Conservation (phyloP, 2,329 filamentous ascomycete genomes). For the Fragosphaeria purpurea region DNA sequence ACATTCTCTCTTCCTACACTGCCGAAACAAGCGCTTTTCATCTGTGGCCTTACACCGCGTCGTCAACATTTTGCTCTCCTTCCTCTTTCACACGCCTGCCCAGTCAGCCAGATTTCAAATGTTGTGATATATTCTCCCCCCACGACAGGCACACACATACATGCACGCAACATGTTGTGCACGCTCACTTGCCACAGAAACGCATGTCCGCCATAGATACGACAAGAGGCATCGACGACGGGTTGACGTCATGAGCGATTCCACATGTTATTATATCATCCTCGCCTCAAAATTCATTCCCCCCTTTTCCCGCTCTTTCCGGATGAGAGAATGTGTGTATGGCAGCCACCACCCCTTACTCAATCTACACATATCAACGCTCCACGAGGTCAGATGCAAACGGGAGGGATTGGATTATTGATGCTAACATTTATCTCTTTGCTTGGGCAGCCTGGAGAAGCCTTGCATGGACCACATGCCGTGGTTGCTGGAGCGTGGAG, state of each 20-base stretch:
- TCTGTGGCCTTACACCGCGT: neutral
- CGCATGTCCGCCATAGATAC: no score
- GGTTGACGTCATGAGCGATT: neutral
- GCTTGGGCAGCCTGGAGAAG: slow-evolving; percentile 63
- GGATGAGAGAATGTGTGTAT: neutral
- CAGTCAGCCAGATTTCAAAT: slow-evolving; percentile 26
- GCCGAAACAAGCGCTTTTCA: neutral
- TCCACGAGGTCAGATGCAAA: no score
- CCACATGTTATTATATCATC: no score
- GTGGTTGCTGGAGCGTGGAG: slow-evolving; percentile 56
- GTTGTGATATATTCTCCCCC: slow-evolving; percentile 57
- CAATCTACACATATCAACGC: no score
- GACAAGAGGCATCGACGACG: slow-evolving; percentile 22
- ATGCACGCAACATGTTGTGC: neutral
- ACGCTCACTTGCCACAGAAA: neutral
- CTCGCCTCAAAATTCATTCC: neutral
- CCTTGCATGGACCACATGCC: slow-evolving; percentile 90
- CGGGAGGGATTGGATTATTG: no score
- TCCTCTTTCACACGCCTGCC: no score
- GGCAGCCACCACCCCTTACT: neutral
- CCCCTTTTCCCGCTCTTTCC: neutral
- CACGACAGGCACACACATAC: slow-evolving; percentile 19
- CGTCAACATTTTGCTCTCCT: no score
- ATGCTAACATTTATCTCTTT: slow-evolving; percentile 1
- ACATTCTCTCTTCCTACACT: neutral